A percentile compares a stretch with the other conserved stretches of the same genome.
Evolutionary conservation across 2,329 filamentous ascomycete genomes (phyloP).

Genomic region (Fusarium cicatricum): DNA sequence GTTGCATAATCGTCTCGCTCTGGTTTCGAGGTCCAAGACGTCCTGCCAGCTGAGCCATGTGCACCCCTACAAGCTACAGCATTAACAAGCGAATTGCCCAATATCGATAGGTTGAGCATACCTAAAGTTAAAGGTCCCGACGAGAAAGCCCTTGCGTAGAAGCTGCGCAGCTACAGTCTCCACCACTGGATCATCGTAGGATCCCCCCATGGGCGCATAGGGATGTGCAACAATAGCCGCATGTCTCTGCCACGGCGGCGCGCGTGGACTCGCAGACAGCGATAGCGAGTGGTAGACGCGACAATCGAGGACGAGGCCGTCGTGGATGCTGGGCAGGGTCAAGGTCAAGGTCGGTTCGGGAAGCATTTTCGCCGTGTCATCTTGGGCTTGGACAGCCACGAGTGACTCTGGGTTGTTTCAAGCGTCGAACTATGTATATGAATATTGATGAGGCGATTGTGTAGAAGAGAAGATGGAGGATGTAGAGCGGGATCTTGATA

Average conservation of each 20-base stretch:
- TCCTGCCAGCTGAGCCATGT: conserved; percentile 75
- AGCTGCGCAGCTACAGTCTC: conserved; percentile 70
- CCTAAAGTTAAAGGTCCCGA: conserved; percentile 94
- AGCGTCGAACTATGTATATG: too few relatives aligned
- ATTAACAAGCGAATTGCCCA: too few relatives aligned
- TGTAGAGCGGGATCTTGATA: conserved; percentile 1
- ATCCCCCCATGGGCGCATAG: conserved; percentile 87
- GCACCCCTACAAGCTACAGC: conserved; percentile 70
- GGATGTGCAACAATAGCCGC: conserved; percentile 83
- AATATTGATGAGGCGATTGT: background rate
- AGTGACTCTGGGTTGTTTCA: background rate
- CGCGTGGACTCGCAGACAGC: conserved; percentile 45
- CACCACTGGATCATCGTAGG: conserved; percentile 83
- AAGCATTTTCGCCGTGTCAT: conserved; percentile 54
- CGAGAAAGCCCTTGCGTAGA: conserved; percentile 74
- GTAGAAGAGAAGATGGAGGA: conserved; percentile 2
- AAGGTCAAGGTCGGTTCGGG: conserved; percentile 70
- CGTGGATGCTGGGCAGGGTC: conserved; percentile 84
- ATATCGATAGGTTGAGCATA: conserved; percentile 48
- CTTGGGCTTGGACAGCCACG: background rate
- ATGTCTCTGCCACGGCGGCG: conserved; percentile 56
- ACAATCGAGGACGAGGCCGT: conserved; percentile 78
- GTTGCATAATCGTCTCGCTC: conserved; percentile 86
- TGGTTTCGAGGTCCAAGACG: conserved; percentile 85
- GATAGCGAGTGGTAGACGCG: conserved; percentile 78